Percentiles rank a stretch among this genome's conserved stretches.
Evolutionary conservation across 2,329 filamentous ascomycete species (phyloP).

Genomic region (Hypomyces rosellus): DNA sequence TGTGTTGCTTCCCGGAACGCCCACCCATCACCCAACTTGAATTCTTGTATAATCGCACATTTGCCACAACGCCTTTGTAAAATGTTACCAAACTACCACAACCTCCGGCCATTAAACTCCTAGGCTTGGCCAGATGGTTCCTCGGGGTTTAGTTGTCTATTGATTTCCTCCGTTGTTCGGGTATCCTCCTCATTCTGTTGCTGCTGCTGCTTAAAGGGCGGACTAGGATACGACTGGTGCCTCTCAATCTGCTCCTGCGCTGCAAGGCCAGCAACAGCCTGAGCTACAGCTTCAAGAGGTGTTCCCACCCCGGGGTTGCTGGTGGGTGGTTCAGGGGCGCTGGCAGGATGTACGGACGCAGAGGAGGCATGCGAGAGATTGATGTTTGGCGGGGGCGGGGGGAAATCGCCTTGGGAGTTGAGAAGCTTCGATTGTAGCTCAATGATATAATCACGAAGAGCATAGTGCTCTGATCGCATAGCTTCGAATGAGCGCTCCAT

Average conservation of each 20-base stretch:
- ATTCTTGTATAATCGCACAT: too few species aligned
- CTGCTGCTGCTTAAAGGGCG: constrained; percentile 30
- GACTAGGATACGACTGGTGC: constrained; percentile 25
- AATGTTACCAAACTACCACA: background rate
- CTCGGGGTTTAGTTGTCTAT: constrained; percentile 45
- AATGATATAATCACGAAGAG: constrained; percentile 86
- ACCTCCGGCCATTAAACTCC: background rate
- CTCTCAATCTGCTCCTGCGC: constrained; percentile 37
- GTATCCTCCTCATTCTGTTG: constrained; percentile 35
- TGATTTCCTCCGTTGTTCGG: constrained; percentile 47
- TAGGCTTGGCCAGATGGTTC: constrained; percentile 19
- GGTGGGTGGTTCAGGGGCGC: constrained; percentile 17
- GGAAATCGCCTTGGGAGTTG: constrained; percentile 76
- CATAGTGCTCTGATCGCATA: constrained; percentile 84
- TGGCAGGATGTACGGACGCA: constrained; percentile 18
- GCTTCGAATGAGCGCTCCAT: constrained; percentile 73
- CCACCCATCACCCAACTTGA: too few species aligned
- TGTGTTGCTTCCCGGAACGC: too few species aligned
- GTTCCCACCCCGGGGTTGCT: constrained; percentile 27
- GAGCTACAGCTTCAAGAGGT: constrained; percentile 44
- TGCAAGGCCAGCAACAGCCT: constrained; percentile 40
- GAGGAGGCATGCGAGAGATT: constrained; percentile 46
- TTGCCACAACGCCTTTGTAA: background rate
- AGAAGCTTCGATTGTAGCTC: constrained; percentile 81
- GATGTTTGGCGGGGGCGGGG: constrained; percentile 74